Percentiles rank a stretch among this genome's conserved stretches.
Evolutionary conservation across 2,329 filamentous ascomycete species (phyloP).

Genomic region (Fusarium sp.): DNA sequence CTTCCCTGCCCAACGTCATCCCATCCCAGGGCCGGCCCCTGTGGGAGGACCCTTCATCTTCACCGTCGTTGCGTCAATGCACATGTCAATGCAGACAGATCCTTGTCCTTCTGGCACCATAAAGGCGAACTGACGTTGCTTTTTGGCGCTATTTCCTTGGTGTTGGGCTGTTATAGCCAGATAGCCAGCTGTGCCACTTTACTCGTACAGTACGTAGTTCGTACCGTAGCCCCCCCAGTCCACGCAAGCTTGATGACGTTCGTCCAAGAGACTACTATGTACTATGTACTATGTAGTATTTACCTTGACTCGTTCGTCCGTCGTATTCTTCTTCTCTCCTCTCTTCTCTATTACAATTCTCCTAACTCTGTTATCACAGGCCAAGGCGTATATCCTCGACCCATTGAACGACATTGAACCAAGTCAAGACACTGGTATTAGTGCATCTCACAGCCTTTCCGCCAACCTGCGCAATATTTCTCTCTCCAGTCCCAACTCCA

Average conservation of each 20-base stretch:
- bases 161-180: constrained; percentile 38
- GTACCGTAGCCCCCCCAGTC: constrained; percentile 23
- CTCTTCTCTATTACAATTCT: not conserved
- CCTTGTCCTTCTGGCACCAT: constrained; percentile 13
- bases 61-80: constrained; percentile 37
- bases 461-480: constrained; percentile 33
- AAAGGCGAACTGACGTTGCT: constrained; percentile 7
- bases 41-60: constrained; percentile 37
- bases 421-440: constrained; percentile 67
- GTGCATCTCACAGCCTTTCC: constrained; percentile 38
- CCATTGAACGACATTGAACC: constrained; percentile 75
- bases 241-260: constrained; percentile 42
- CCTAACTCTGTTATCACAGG: constrained; percentile 54
- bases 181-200: constrained; percentile 10
- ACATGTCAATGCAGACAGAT: no score
- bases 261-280: constrained; percentile 13
- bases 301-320: constrained; percentile 7
- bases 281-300: no score
- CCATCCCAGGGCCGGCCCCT: constrained; percentile 14
- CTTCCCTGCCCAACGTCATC: constrained; percentile 39
- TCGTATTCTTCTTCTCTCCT: not conserved
- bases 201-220: constrained; percentile 5
- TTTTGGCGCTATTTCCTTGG: constrained; percentile 23
- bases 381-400: constrained; percentile 72
- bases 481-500: constrained; percentile 25